Percentiles rank a stretch among this genome's conserved stretches.
These are phyloP conservation scores for Aaosphaeria pasadenensis DNA, from an alignment of 2,329 filamentous ascomycete genomes.

Conservation along the genomic window DNA sequence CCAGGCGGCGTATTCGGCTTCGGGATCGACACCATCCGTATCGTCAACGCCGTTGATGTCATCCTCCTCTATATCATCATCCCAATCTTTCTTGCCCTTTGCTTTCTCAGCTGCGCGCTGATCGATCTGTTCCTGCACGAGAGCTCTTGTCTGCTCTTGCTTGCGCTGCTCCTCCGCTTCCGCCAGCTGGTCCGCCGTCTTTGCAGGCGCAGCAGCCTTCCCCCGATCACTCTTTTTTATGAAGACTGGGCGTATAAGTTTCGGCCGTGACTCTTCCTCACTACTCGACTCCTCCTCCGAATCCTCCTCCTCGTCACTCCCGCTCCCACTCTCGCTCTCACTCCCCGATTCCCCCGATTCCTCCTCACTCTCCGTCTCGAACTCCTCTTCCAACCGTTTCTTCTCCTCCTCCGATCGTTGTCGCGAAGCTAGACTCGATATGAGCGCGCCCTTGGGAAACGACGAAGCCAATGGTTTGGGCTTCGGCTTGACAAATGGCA, in stretches of 20 bases:
- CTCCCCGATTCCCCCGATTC: constrained; percentile 13
- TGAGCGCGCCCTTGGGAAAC: constrained; percentile 44
- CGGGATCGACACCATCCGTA: constrained; percentile 80
- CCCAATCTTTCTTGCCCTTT: constrained; percentile 81
- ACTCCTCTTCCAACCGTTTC: constrained; percentile 51
- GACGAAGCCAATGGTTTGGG: constrained; percentile 44
- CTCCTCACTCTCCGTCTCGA: constrained; percentile 54
- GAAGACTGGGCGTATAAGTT: constrained; percentile 64
- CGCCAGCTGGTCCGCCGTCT: constrained; percentile 40
- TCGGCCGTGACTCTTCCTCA: constrained; percentile 56
- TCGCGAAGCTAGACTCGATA: constrained; percentile 41
- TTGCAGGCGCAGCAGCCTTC: constrained; percentile 23
- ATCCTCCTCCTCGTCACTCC: constrained; percentile 26
- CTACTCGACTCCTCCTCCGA: constrained; percentile 55
- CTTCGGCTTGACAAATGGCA: constrained; percentile 30
- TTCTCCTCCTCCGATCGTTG: constrained; percentile 28
- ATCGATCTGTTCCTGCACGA: constrained; percentile 86
- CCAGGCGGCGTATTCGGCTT: constrained; percentile 88
- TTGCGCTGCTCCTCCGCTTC: constrained; percentile 56
- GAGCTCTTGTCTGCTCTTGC: constrained; percentile 69
- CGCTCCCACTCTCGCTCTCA: constrained; percentile 16
- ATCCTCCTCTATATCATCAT: constrained; percentile 63
- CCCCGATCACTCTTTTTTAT: constrained; percentile 62
- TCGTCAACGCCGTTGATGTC: constrained; percentile 79
- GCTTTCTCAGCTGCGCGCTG: constrained; percentile 74